Percentiles rank a stretch among this genome's conserved stretches.
phyloP scores from a whole-genome alignment of 257 asterid species.

The Primulina tabacum region DNA sequence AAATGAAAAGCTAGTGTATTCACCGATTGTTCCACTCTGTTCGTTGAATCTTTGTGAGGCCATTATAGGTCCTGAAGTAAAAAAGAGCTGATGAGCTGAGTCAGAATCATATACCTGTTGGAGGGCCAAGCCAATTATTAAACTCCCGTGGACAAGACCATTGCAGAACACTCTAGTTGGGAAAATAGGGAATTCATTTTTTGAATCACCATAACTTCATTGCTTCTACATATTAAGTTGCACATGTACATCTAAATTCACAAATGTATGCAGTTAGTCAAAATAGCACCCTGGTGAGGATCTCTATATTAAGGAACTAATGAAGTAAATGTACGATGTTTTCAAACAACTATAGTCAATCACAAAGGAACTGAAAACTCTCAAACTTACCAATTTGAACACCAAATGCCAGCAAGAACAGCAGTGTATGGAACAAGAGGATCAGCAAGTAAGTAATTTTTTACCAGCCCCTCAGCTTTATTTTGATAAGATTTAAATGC shows the following conservation, averaged over 20 bases:
- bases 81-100: slow-evolving; percentile 76
- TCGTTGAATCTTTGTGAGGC: slow-evolving; percentile 77
- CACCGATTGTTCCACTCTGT: slow-evolving; percentile 96
- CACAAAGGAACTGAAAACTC: slow-evolving; percentile 21
- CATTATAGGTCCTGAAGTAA: slow-evolving; percentile 65
- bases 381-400: slow-evolving; percentile 70
- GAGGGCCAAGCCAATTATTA: slow-evolving; percentile 22
- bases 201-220: not conserved
- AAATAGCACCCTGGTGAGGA: slow-evolving; percentile 5
- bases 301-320: not conserved
- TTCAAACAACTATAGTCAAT: slow-evolving; percentile 17
- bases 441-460: slow-evolving; percentile 75
- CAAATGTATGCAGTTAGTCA: not conserved
- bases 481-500: slow-evolving; percentile 61
- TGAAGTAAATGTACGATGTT: not conserved
- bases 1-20: slow-evolving; percentile 22
- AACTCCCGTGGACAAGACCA: slow-evolving; percentile 5
- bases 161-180: slow-evolving; percentile 1
- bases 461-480: slow-evolving; percentile 71
- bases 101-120: slow-evolving; percentile 74
- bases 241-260: slow-evolving; percentile 13
- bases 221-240: not conserved
- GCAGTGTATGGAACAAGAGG: slow-evolving; percentile 81
- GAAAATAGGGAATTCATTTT: slow-evolving; percentile 14
- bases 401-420: slow-evolving; percentile 68